A percentile compares a stretch with the other conserved stretches of the same genome.
Evolutionary conservation across 2,329 filamentous ascomycete genomes (phyloP).

Genomic region (Ophiostoma ulmi): DNA sequence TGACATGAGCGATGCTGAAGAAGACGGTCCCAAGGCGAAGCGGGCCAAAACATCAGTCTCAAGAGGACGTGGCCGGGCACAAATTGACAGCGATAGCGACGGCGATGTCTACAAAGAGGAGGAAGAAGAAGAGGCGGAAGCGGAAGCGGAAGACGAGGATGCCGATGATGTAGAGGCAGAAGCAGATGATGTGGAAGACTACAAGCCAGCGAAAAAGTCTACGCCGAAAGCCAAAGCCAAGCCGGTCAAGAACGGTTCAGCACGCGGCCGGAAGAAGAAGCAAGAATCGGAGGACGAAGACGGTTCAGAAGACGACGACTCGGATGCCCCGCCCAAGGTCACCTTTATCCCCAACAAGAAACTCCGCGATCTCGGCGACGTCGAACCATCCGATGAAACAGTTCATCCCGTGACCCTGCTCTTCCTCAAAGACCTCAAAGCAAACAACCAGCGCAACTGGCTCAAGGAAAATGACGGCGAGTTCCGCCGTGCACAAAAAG

Average conservation of each 20-base stretch:
- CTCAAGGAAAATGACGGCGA: constrained; percentile 70
- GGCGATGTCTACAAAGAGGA: constrained; percentile 30
- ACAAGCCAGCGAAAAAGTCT: constrained; percentile 26
- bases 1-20: constrained; percentile 6
- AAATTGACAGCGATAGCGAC: constrained; percentile 28
- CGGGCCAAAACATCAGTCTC: constrained; percentile 21
- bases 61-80: not conserved
- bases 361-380: constrained; percentile 39
- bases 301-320: constrained; percentile 36
- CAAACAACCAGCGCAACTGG: constrained; percentile 56
- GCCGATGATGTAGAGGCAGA: constrained; percentile 29
- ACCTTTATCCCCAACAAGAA: constrained; percentile 41
- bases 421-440: constrained; percentile 55
- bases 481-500: constrained; percentile 70
- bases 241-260: constrained; percentile 21
- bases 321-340: constrained; percentile 37
- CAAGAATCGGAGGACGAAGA: constrained; percentile 26
- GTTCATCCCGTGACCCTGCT: constrained; percentile 55
- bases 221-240: constrained; percentile 18
- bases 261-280: not conserved
- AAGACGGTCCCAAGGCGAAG: constrained; percentile 20
- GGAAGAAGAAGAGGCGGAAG: constrained; percentile 28
- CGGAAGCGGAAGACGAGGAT: constrained; percentile 27
- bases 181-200: constrained; percentile 26
- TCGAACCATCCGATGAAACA: constrained; percentile 48